phyloP scores from a whole-genome alignment of 805 yeast species.

The Candida nemodendra region DNA sequence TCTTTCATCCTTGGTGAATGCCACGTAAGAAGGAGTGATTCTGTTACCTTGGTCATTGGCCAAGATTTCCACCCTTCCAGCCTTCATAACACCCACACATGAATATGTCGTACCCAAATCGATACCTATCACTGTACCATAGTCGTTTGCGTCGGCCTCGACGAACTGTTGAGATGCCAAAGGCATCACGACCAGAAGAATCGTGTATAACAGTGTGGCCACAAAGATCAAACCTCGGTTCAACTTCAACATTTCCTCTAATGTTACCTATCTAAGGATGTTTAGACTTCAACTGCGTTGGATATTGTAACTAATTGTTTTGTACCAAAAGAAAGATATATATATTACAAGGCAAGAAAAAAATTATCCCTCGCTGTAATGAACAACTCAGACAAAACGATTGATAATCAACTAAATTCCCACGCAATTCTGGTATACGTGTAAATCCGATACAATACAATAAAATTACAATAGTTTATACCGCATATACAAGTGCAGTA shows the following conservation, averaged over 20 bases:
- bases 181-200: slow-evolving; percentile 30
- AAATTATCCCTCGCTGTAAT: too few relatives aligned
- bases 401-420: too few relatives aligned
- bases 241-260: slow-evolving; percentile 22
- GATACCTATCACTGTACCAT: slow-evolving; percentile 70
- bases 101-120: slow-evolving; percentile 98
- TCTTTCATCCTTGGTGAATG: slow-evolving; percentile 93
- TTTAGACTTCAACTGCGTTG: too few relatives aligned
- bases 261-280: neutral
- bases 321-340: too few relatives aligned
- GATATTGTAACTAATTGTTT: too few relatives aligned
- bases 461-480: neutral
- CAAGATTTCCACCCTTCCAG: slow-evolving; percentile 78
- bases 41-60: slow-evolving; percentile 99
- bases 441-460: neutral
- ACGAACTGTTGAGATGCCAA: slow-evolving; percentile 25
- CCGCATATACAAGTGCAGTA: too few relatives aligned
- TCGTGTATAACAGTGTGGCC: slow-evolving; percentile 29
- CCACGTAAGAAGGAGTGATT: slow-evolving; percentile 96
- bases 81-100: slow-evolving; percentile 77
- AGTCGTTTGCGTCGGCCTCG: slow-evolving; percentile 30
- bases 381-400: too few relatives aligned
- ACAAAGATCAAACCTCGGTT: slow-evolving; percentile 27
- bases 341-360: too few relatives aligned
- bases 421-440: neutral